These are phyloP conservation scores for Gelatoporia subvermispora DNA, from an alignment of 768 basidiomycete genomes.

Conservation along the genomic window DNA sequence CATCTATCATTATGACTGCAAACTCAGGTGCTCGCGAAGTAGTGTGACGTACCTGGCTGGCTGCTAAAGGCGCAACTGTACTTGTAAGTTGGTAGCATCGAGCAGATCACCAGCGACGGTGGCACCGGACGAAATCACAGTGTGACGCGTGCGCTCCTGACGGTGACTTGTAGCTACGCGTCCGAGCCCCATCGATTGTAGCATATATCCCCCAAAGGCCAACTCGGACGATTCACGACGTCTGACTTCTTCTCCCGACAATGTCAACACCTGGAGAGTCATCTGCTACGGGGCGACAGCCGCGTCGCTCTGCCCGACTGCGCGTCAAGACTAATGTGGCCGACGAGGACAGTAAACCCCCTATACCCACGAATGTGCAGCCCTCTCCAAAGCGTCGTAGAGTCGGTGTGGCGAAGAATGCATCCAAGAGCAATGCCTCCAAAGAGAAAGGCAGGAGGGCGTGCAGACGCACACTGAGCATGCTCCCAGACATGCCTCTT, in stretches of 20 bases:
- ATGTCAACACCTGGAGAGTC: not conserved
- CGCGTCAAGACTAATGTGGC: not conserved
- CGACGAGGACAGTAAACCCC: not conserved
- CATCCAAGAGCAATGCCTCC: not conserved
- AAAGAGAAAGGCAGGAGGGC: not conserved
- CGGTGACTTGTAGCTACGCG: too few species aligned
- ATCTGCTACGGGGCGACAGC: not conserved
- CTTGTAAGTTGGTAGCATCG: too few species aligned
- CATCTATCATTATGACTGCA: too few species aligned
- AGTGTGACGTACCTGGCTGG: too few species aligned
- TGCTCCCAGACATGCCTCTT: slow-evolving; percentile 12
- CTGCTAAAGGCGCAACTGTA: too few species aligned
- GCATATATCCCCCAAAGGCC: too few species aligned
- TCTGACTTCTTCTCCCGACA: not conserved
- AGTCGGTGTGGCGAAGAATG: not conserved
- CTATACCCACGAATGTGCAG: not conserved
- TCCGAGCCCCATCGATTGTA: too few species aligned
- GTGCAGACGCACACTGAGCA: slow-evolving; percentile 4
- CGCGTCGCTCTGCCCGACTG: slow-evolving; percentile 6
- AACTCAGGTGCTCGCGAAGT: too few species aligned
- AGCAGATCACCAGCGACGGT: too few species aligned
- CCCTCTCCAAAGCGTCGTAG: not conserved
- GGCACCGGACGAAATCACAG: too few species aligned
- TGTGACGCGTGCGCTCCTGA: too few species aligned
- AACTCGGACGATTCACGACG: too few species aligned